These are phyloP conservation scores for Wallacemonas rigidus DNA, from an alignment of 208 protist species.

Conservation along the genomic window DNA sequence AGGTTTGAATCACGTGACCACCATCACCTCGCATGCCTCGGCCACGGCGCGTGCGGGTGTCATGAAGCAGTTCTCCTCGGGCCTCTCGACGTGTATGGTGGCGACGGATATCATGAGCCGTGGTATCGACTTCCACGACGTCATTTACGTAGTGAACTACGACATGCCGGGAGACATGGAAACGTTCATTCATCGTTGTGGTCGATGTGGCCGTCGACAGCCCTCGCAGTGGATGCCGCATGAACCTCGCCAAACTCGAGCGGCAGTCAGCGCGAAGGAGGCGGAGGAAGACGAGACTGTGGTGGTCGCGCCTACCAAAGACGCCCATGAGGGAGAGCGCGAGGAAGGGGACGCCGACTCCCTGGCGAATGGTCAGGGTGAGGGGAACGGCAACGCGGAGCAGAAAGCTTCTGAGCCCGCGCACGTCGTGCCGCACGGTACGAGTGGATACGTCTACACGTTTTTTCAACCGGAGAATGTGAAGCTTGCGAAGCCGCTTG, in stretches of 20 bases:
- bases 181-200: constrained; percentile 97
- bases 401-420: too few species aligned
- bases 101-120: constrained; percentile 98
- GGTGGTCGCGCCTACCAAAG: too few species aligned
- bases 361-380: too few species aligned
- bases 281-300: too few species aligned
- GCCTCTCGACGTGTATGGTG: constrained; percentile 93
- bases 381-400: too few species aligned
- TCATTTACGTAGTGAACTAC: constrained; percentile 98
- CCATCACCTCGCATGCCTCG: constrained; percentile 67
- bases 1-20: constrained; percentile 36
- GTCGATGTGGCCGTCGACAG: constrained; percentile 92
- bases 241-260: too few species aligned
- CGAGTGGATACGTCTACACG: constrained; percentile 72
- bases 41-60: constrained; percentile 51
- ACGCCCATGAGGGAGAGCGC: not conserved
- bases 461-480: constrained; percentile 89
- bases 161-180: constrained; percentile 96
- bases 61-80: constrained; percentile 93
- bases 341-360: not conserved
- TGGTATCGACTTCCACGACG: constrained; percentile 94
- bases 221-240: constrained; percentile 18
- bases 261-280: too few species aligned
- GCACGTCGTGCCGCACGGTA: not conserved
- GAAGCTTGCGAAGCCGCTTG: constrained; percentile 77